phyloP scores from a whole-genome alignment of 2,329 filamentous ascomycete species.

The Calonectria hongkongensis region DNA sequence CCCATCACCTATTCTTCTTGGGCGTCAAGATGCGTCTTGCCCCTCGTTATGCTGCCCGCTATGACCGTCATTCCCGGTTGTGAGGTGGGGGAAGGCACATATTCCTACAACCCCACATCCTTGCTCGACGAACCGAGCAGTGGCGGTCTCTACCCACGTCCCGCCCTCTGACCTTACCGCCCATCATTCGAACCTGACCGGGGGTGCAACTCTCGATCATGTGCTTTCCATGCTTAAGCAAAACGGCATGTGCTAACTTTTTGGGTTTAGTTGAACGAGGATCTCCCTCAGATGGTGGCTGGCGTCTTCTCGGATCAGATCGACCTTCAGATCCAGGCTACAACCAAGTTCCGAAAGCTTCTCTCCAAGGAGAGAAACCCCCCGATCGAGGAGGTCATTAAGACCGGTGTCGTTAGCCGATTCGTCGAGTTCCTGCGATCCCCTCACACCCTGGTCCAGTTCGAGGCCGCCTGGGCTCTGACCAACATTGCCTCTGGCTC shows the following conservation, averaged over 20 bases:
- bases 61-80: constrained; percentile 48
- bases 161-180: constrained; percentile 36
- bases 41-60: constrained; percentile 39
- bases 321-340: constrained; percentile 96
- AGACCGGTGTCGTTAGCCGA: constrained; percentile 96
- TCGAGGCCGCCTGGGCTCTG: constrained; percentile 98
- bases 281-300: constrained; percentile 97
- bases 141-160: constrained; percentile 40
- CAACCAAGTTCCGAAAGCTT: constrained; percentile 98
- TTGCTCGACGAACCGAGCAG: constrained; percentile 45
- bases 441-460: constrained; percentile 97
- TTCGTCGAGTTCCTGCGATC: constrained; percentile 99
- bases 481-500: constrained; percentile 99
- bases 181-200: constrained; percentile 3
- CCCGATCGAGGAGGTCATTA: constrained; percentile 99
- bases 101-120: constrained; percentile 59
- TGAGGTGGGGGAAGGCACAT: constrained; percentile 58
- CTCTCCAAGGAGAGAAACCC: constrained; percentile 99
- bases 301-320: constrained; percentile 99
- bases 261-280: constrained; percentile 87
- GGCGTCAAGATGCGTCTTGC: constrained; percentile 5
- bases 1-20: constrained; percentile 19
- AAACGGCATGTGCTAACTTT: constrained; percentile 45
- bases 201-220: constrained; percentile 30
- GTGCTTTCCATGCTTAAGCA: constrained; percentile 29